phyloP scores from a whole-genome alignment of 1,284 basidiomycete genomes.

The Stygiomarasmius scandens region DNA sequence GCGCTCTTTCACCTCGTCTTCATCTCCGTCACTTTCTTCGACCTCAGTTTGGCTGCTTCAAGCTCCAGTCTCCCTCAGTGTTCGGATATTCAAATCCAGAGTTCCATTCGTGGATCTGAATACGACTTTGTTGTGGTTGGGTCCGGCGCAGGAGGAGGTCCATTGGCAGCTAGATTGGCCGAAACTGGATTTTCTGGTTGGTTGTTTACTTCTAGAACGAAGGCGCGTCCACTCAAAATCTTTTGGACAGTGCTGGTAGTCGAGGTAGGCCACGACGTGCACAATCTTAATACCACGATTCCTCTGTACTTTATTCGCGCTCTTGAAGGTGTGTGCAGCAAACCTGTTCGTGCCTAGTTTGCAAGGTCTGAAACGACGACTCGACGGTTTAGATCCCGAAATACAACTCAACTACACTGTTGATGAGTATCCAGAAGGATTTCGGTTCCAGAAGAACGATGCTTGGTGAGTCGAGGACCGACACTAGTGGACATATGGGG shows the following conservation, averaged over 20 bases:
- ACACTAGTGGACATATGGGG: no score
- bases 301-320: slow-evolving; percentile 20
- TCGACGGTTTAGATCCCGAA: slow-evolving; percentile 17
- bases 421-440: slow-evolving; percentile 20
- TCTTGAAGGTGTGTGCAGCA: slow-evolving; percentile 17
- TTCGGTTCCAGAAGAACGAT: slow-evolving; percentile 17
- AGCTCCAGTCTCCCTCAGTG: not conserved
- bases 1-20: no score
- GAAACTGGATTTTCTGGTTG: slow-evolving; percentile 24
- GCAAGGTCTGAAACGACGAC: no score
- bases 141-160: slow-evolving; percentile 24
- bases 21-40: no score
- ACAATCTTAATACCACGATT: slow-evolving; percentile 21
- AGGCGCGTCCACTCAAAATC: not conserved
- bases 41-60: no score
- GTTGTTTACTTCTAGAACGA: not conserved
- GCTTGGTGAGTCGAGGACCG: no score
- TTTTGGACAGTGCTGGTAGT: slow-evolving; percentile 18
- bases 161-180: slow-evolving; percentile 24
- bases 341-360: no score
- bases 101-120: no score
- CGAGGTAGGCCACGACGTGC: slow-evolving; percentile 21
- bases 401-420: slow-evolving; percentile 21
- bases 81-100: slow-evolving; percentile 7
- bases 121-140: slow-evolving; percentile 28